These are phyloP conservation scores for Stagonosporopsis chrysanthemi DNA, from an alignment of 2,329 filamentous ascomycete species.

Conservation along the genomic window DNA sequence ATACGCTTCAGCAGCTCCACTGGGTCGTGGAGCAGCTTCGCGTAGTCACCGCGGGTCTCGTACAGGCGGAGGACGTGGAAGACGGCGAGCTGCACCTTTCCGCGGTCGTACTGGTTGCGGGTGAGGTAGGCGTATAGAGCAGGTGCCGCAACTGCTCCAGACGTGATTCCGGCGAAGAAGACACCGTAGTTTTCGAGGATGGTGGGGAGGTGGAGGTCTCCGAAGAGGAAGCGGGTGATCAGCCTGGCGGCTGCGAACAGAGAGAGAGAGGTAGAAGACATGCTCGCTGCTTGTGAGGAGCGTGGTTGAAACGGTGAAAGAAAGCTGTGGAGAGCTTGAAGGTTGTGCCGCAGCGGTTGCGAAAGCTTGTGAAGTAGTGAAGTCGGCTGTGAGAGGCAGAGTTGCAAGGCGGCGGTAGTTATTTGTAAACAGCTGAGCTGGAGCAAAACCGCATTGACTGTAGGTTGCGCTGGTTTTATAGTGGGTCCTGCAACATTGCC, in stretches of 20 bases:
- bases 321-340: background rate
- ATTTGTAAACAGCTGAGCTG: no score
- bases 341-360: no score
- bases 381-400: background rate
- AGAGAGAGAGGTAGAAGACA: background rate
- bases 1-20: slow-evolving; percentile 8
- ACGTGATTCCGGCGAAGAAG: slow-evolving; percentile 12
- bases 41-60: background rate
- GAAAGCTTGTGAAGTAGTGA: background rate
- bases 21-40: background rate
- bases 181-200: slow-evolving; percentile 6
- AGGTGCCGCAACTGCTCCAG: background rate
- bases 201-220: slow-evolving; percentile 8
- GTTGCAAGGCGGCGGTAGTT: background rate
- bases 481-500: background rate
- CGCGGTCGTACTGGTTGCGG: slow-evolving; percentile 7
- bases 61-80: slow-evolving; percentile 18
- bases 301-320: background rate
- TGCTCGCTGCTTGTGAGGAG: background rate
- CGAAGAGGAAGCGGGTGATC: slow-evolving; percentile 18
- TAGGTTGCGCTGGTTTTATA: background rate
- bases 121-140: slow-evolving; percentile 15
- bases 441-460: background rate
- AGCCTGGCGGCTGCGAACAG: slow-evolving; percentile 12
- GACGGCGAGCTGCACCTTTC: slow-evolving; percentile 27